Conservation (phyloP, 2,329 filamentous ascomycete genomes). For the Arthrobotrys entomopaga region DNA sequence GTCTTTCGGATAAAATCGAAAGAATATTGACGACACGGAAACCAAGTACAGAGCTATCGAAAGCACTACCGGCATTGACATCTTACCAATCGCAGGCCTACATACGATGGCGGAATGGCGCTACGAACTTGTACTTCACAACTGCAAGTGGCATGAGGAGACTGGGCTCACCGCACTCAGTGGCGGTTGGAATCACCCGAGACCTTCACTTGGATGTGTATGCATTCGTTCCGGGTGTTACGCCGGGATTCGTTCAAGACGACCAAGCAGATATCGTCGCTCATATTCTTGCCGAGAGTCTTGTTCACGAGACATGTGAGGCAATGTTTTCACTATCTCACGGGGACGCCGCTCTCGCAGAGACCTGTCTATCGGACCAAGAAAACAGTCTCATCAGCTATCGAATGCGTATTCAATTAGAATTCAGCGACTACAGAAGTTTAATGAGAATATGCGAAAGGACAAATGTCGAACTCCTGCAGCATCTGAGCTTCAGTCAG, state of each 20-base stretch:
- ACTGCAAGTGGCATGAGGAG: constrained; percentile 39
- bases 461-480: constrained; percentile 61
- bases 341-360: constrained; percentile 60
- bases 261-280: constrained; percentile 38
- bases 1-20: constrained; percentile 46
- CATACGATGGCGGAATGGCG: constrained; percentile 39
- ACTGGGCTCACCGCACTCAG: constrained; percentile 34
- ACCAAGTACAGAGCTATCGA: constrained; percentile 41
- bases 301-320: constrained; percentile 61
- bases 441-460: constrained; percentile 59
- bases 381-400: constrained; percentile 59
- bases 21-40: constrained; percentile 28
- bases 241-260: constrained; percentile 33
- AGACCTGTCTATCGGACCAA: constrained; percentile 60
- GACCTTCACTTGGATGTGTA: constrained; percentile 47
- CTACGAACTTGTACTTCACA: constrained; percentile 39
- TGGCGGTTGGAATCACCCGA: constrained; percentile 34
- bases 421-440: constrained; percentile 58
- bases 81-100: constrained; percentile 42
- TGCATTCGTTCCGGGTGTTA: constrained; percentile 45
- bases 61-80: constrained; percentile 40
- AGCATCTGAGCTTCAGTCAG: constrained; percentile 61
- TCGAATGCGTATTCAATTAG: constrained; percentile 61
- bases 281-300: constrained; percentile 59
- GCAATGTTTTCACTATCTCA: constrained; percentile 59